Evolutionary conservation across 257 asterid species (phyloP), one percentile per base, ranked within the genome.

Genomic region (Solanum ahanhuiri): DNA sequence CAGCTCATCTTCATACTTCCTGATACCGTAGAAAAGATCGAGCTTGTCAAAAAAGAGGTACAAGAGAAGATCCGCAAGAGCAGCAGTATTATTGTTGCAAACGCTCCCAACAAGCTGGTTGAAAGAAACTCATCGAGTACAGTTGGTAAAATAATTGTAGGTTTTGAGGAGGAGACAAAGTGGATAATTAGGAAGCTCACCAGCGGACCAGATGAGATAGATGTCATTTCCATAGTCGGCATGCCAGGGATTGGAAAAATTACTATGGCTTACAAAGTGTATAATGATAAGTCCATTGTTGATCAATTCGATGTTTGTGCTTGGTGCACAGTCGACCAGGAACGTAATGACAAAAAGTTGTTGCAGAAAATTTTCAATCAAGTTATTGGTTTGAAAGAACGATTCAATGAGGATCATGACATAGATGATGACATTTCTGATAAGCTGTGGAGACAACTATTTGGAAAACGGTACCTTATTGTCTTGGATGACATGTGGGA

Each of bases 401-500:
- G 8, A 18, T n/a, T 43, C 43, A 35, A 0, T 12, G 57, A 87
- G 31, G 22, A 69, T 72, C 35, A 33, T 34, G 14, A 14, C 75
- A 67, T 70, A 1, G 23, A 70, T 9, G n/a, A 15, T 17, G 43
- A 17, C 3, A 11, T 89, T 82, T 85, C 66, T 58, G 89, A 41
- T 30, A 28, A 37, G 23, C 39, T 89, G 9, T 12, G 75, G 31
- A 54, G 1, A 45, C 6, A 25, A 9, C 37, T 87, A 8, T 22
- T 4, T 2, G 85, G 60, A 12, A 11, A 35, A 22, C 64, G 71
- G 34, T 89, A 89, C 11, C 77, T 87, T 15, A 82, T 87, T 15
- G 91, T 89, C 14, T 12, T 87, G 72, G 89, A 89, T 87, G 89
- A 87, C 87, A 10, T 87, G 7, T 85, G 91, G 91, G 33, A 66